phyloP scores from a whole-genome alignment of 352 stramenopile genomes.

The Peronospora belbahrii region DNA sequence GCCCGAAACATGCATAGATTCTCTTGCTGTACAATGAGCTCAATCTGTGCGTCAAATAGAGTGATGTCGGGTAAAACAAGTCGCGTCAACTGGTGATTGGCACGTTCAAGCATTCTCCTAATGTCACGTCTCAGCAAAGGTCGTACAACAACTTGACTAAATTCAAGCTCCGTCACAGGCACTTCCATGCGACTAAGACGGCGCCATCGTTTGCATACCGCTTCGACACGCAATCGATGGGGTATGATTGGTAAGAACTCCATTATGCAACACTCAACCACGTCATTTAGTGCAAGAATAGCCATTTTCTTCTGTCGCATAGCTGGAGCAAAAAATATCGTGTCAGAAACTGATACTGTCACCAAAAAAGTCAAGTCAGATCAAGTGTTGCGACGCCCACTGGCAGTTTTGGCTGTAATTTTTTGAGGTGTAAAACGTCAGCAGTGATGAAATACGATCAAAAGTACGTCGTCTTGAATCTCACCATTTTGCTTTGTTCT shows the following conservation, averaged over 20 bases:
- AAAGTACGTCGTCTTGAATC: constrained; percentile 20
- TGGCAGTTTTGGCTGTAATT: not conserved
- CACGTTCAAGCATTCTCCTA: constrained; percentile 29
- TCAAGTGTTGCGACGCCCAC: constrained; percentile 10
- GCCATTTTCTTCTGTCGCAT: not conserved
- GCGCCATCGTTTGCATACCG: constrained; percentile 52
- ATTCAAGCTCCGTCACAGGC: constrained; percentile 41
- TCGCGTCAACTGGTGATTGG: constrained; percentile 23
- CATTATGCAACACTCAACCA: constrained; percentile 37
- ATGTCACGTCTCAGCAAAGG: constrained; percentile 28
- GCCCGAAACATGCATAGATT: constrained; percentile 39
- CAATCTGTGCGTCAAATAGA: constrained; percentile 36
- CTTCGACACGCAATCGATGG: constrained; percentile 40
- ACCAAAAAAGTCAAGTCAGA: constrained; percentile 18
- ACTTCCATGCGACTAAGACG: constrained; percentile 32
- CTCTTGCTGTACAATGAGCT: constrained; percentile 28
- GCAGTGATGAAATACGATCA: constrained; percentile 14
- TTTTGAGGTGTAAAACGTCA: constrained; percentile 1
- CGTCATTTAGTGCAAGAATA: constrained; percentile 22
- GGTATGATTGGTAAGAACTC: constrained; percentile 44
- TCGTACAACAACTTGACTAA: constrained; percentile 24
- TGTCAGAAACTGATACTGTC: constrained; percentile 9
- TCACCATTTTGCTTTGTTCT: constrained; percentile 2
- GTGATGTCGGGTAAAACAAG: constrained; percentile 40
- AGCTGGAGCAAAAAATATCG: constrained; percentile 5